Evolutionary conservation across 208 protist genomes (phyloP), one percentile per base, ranked within the genome.

Genomic region (Acanthamoeba healyi): DNA sequence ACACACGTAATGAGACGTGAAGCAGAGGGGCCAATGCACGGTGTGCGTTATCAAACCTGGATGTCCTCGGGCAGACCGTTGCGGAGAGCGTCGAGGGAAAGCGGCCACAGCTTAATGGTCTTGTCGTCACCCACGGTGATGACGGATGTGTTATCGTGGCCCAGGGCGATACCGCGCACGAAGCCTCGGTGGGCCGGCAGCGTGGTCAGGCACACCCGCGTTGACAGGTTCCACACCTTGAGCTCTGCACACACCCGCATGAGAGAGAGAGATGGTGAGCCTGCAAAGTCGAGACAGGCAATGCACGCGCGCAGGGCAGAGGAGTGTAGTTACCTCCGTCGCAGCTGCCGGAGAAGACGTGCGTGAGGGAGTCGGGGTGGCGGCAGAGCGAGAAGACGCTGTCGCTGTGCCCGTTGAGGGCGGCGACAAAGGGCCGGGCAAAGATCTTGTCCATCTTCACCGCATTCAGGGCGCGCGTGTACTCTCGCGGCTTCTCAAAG

Each of bases 381-480:
- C 86, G 70, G 29, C 82, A 94, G 42, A 97, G 65, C 79, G 67
- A 96, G 32, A 72, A 95, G 34, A 97, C 95, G 38, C 94, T 96
- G 84, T 97, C 96, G 7, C 67, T 29, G 63, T 98, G 97, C 51
- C 97, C 97, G 36, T 29, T 24, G 24, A 96, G 38, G 26, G 77
- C 54, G 44, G 72, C 92, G 17, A 99, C 95, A 97, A 99, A 99
- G 38, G 99, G 99, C 94, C 99, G 99, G 14, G 98, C 98, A 96
- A 99, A 99, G 96, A 99, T 98, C 34, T 98, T 97, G 95, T 99
- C 98, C 74, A 99, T 95, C 94, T 99, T 99, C 12, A 97, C 98
- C 19, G 98, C 98, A 94, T 98, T 98, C 36, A 99, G 96, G 34
- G 99, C 99, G 49, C 99, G 97, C 19, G 97, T 98, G 95, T 99